phyloP scores from a whole-genome alignment of 2,329 filamentous ascomycete species.

The Allantophomopsis cytisporea region DNA sequence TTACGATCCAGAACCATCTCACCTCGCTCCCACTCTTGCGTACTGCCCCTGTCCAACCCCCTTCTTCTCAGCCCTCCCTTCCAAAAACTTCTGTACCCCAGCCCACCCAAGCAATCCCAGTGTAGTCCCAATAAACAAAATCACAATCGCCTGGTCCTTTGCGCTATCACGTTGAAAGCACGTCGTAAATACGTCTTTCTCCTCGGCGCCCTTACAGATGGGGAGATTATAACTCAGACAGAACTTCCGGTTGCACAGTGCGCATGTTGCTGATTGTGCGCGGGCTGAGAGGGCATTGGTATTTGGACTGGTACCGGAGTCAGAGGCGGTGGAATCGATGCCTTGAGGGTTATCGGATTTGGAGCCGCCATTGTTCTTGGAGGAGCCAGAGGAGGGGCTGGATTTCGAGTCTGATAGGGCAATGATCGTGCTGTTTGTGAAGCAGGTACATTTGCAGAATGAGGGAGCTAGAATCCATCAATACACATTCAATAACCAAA shows the following conservation, averaged over 20 bases:
- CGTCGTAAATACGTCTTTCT: slow-evolving; percentile 46
- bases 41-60: too few species aligned
- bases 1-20: too few species aligned
- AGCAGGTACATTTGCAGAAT: slow-evolving; percentile 60
- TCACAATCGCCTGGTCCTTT: slow-evolving; percentile 54
- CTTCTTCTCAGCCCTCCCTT: slow-evolving; percentile 8
- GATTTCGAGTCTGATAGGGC: slow-evolving; percentile 21
- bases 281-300: slow-evolving; percentile 1
- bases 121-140: slow-evolving; percentile 47
- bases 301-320: background rate
- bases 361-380: too few species aligned
- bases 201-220: slow-evolving; percentile 47
- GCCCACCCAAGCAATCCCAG: slow-evolving; percentile 47
- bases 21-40: too few species aligned
- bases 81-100: slow-evolving; percentile 32
- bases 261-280: slow-evolving; percentile 31
- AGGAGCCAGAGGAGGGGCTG: too few species aligned
- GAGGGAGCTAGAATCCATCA: slow-evolving; percentile 34
- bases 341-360: too few species aligned
- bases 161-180: slow-evolving; percentile 56
- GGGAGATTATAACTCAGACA: slow-evolving; percentile 44
- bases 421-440: slow-evolving; percentile 56
- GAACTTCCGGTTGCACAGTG: slow-evolving; percentile 51
- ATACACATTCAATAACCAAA: too few species aligned
- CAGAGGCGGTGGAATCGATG: background rate